Evolutionary conservation across 2,329 filamentous ascomycete genomes (phyloP), one percentile per base, ranked within the genome.

Genomic region (Epichloe bromicola): DNA sequence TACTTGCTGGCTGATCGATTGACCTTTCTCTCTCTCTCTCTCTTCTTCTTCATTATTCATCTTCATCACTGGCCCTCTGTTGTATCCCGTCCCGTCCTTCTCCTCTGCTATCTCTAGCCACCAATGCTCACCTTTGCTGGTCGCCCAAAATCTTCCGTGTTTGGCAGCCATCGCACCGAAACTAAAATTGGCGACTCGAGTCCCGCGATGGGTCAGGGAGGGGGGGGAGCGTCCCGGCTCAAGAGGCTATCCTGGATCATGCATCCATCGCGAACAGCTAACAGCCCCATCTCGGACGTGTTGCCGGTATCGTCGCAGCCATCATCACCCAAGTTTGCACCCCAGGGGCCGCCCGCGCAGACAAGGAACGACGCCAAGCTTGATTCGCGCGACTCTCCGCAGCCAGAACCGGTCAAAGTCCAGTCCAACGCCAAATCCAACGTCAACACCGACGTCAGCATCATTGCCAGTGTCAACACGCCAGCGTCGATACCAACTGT

Each of bases 251-350:
- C 52, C 7, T 51, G 48, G 45, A 50, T 52, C 46, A 60, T 59
- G 49, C 57, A 57, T 41, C 56, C 57, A 46, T 53, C 45, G 39
- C 53, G 52, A 46, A 48, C 56, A 36, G 49, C 61, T 36, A 59
- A 62, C 49, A 69, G 65, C 53, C 63, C 69, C 48, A 69, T 68
- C 54, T 70, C 67, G 17, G 70, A 73, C 44, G 58, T 74, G 51
- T 75, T 72, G 52, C 72, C 72, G 30, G 63, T 61, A 17, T 55
- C 56, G 3, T 52, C 52, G 38, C 30, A 19, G 39, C 33, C 42
- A 53, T 46, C 42, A 53, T 46, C 50, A 12, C 52, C 46, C 30
- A 46, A 41, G 39, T 39, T n/a, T 12, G 34, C 47, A 23, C 8
- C 23, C 8, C 41, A 33, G 7, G 39, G 20, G 17, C 19, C 41